phyloP scores from a whole-genome alignment of 176 grass and related monocot species.

The Tuctoria greenei region DNA sequence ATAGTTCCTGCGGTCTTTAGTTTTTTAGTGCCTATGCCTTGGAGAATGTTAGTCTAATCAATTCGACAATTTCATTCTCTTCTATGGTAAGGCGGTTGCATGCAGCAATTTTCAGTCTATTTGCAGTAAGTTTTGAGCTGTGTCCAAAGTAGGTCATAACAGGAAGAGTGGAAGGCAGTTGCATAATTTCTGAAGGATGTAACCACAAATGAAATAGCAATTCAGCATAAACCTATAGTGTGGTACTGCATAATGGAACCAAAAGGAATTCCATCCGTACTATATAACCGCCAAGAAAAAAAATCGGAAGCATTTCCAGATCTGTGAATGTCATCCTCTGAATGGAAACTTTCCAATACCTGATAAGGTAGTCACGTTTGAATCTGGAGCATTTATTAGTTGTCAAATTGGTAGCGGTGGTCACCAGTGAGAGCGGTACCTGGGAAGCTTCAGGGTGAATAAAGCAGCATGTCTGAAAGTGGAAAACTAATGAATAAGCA shows the following conservation, averaged over 20 bases:
- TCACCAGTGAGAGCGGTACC: not conserved
- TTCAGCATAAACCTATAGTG: not conserved
- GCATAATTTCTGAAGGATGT: not conserved
- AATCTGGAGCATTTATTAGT: not conserved
- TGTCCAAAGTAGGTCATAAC: not conserved
- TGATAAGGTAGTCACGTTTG: not conserved
- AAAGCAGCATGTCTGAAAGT: not conserved
- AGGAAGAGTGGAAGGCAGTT: not conserved
- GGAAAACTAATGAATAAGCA: not conserved
- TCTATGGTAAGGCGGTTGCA: not conserved
- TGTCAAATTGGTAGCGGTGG: not conserved
- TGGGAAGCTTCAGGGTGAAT: not conserved
- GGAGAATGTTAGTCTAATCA: constrained; percentile 17
- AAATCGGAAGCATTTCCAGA: not conserved
- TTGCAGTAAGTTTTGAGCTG: not conserved
- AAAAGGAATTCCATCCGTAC: not conserved
- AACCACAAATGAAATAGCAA: not conserved
- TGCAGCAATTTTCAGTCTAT: not conserved
- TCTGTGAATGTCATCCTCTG: not conserved
- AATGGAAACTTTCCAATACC: not conserved
- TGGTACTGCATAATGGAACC: not conserved
- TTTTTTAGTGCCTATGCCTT: constrained; percentile 11
- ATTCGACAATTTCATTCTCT: constrained; percentile 10
- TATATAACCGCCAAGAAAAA: not conserved
- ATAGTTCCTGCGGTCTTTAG: constrained; percentile 33